phyloP scores from a whole-genome alignment of 164 flowering plant species.

The Macadamia integrifolia region DNA sequence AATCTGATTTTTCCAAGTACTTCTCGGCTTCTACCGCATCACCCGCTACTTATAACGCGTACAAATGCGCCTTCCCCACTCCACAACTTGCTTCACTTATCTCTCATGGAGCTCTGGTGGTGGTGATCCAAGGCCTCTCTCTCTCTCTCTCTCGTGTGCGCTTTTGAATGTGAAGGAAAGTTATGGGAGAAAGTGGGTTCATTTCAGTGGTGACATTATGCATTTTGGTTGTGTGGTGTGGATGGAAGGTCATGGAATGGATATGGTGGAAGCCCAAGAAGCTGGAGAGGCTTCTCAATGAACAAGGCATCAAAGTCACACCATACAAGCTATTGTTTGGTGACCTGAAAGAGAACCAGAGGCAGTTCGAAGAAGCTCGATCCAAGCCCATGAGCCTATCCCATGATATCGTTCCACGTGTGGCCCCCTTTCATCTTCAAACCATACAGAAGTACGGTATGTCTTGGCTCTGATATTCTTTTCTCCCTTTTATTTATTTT shows the following conservation, averaged over 20 bases:
- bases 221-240: background rate
- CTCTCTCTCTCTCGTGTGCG: no score
- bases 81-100: no score
- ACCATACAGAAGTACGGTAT: background rate
- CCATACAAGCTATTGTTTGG: constrained; percentile 14
- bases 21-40: no score
- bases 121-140: no score
- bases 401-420: constrained; percentile 1
- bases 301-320: constrained; percentile 15
- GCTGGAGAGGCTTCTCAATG: constrained; percentile 9
- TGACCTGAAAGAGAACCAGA: constrained; percentile 1
- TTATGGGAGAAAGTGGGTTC: background rate
- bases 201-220: background rate
- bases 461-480: no score
- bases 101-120: no score
- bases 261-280: background rate
- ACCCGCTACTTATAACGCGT: no score
- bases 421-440: background rate
- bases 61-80: no score
- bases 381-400: constrained; percentile 18
- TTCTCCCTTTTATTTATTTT: no score
- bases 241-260: background rate
- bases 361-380: constrained; percentile 1
- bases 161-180: no score
- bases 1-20: no score